Conservation (phyloP, 139 green algal species). For the Chlorella sp. region DNA sequence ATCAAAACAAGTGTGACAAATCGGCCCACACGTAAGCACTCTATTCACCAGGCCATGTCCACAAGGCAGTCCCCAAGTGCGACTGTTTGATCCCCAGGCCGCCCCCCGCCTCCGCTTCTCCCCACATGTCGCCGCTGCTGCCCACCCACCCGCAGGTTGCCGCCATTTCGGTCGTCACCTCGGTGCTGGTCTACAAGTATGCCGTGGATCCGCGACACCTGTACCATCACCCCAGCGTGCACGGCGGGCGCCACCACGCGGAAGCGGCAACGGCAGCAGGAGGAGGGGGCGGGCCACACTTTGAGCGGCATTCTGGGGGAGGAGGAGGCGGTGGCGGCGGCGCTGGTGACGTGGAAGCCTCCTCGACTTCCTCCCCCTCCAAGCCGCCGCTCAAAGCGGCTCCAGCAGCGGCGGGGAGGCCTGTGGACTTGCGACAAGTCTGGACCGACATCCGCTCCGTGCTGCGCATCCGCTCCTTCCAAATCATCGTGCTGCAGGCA, state of each 20-base stretch:
- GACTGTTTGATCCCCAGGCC: too few species aligned
- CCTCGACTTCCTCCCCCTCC: neutral
- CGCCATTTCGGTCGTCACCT: constrained; percentile 34
- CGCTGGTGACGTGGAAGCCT: neutral
- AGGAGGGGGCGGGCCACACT: too few species aligned
- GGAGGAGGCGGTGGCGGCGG: neutral
- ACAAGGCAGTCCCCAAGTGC: too few species aligned
- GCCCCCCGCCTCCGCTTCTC: neutral
- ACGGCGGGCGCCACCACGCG: neutral
- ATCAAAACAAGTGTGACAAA: too few species aligned
- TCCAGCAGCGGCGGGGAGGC: too few species aligned
- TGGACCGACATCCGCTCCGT: constrained; percentile 38
- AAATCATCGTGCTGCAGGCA: constrained; percentile 59
- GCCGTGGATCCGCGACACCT: constrained; percentile 49
- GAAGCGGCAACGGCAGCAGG: neutral
- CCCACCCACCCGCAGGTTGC: constrained; percentile 36
- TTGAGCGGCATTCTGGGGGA: neutral
- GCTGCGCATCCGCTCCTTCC: constrained; percentile 64
- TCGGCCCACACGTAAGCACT: too few species aligned
- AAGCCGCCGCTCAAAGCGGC: neutral
- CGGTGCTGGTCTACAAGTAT: constrained; percentile 31
- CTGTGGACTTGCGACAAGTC: neutral
- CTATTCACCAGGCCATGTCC: too few species aligned
- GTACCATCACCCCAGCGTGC: constrained; percentile 2
- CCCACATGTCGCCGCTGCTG: neutral